These are phyloP conservation scores for Alternaria consortialis DNA, from an alignment of 2,329 filamentous ascomycete species.

Conservation along the genomic window DNA sequence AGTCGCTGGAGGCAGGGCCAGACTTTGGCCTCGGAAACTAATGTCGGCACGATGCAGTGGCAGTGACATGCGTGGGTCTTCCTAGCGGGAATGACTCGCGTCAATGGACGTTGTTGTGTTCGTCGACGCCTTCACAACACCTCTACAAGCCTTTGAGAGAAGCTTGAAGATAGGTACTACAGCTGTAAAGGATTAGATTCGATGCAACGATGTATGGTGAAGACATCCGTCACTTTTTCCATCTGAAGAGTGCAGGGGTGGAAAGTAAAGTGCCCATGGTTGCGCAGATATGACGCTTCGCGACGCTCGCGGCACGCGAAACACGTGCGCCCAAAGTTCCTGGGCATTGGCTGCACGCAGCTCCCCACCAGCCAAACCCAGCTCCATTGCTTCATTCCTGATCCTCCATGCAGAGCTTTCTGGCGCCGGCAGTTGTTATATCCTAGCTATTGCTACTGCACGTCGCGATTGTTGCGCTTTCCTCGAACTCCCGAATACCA, in stretches of 20 bases:
- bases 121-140: background rate
- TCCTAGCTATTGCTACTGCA: constrained; percentile 7
- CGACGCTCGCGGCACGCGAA: constrained; percentile 5
- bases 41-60: constrained; percentile 11
- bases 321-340: constrained; percentile 18
- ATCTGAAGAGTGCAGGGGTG: background rate
- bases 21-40: constrained; percentile 10
- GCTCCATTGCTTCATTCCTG: constrained; percentile 5
- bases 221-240: too few species aligned
- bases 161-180: background rate
- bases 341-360: constrained; percentile 18
- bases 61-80: constrained; percentile 9
- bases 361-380: constrained; percentile 17
- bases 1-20: background rate
- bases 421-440: constrained; percentile 3
- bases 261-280: background rate
- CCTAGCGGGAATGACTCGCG: constrained; percentile 16
- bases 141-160: fast-evolving
- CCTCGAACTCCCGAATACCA: background rate
- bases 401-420: constrained; percentile 22
- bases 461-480: constrained; percentile 18
- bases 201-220: too few species aligned
- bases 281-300: constrained; percentile 14
- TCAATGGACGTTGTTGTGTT: background rate
- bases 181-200: too few species aligned